Evolutionary conservation across 2,329 filamentous ascomycete species (phyloP), one percentile per base, ranked within the genome.

Genomic region (Septoria linicola): DNA sequence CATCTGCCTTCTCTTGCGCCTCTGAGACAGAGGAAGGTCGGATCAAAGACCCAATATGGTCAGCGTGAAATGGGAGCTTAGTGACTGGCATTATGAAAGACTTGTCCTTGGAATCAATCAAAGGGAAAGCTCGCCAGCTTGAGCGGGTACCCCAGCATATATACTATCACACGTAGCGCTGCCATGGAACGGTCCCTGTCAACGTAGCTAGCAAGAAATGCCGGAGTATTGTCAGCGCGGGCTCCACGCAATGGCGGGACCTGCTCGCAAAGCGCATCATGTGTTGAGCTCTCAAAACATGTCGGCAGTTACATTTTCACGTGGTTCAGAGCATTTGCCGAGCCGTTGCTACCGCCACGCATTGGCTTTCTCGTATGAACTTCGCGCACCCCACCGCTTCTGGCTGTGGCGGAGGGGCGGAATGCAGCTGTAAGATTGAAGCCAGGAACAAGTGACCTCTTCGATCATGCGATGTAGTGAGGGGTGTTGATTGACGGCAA

Each of bases 1-100:
- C 78, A 57, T 84, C 75, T 53, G 77, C 69, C 65, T 78, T 67
- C 58, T 76, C 72, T 68, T 85, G 76, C 41, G 80, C 79, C 40
- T 80, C 73, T 11, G 86, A 74, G 20, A 89, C 77, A 44, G 78
- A 71, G 45, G 80, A 69, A 1, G 85, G 84, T 25, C 85, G 82
- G 51, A 88, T 80, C 41, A 89, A 75, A 13, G 85, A 88, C 45
- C 86, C 86, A 57, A 88, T 79, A 60, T 89, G 86, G 71, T 89
- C 86, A 53, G 84, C 84, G 65, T 86, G 79, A 70, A 87, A 88
- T 42, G 82, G 84, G 35, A 81, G 80, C 54, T 72, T 68, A 55
- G 71, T 62, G 46, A 56, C 54, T 21, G 58, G 53, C 61, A 62
- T 62, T 13, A 25, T 48, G 35, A 19, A n/a, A 31, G 35, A 21